Evolutionary conservation across 441 rosid genomes (phyloP).

Genomic region (Rhodomyrtus psidioides): DNA sequence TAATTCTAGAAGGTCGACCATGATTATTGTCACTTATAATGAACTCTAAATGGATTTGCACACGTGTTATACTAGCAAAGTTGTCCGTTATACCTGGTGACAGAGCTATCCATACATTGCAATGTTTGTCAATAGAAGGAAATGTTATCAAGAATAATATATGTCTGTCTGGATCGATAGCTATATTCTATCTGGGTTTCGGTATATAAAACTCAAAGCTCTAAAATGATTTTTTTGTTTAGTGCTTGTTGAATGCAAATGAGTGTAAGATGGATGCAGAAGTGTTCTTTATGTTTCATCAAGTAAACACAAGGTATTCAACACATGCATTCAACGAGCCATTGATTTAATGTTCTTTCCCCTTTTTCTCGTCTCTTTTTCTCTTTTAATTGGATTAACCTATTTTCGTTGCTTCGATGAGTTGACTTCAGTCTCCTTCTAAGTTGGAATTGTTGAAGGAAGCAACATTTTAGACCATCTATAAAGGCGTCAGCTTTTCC

Average conservation of each 20-base stretch:
- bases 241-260: background rate
- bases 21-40: background rate
- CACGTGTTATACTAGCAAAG: background rate
- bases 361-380: background rate
- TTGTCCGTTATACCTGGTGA: background rate
- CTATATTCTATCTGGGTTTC: background rate
- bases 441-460: background rate
- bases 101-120: background rate
- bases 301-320: background rate
- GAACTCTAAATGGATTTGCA: background rate
- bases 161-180: background rate
- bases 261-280: background rate
- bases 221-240: background rate
- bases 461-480: background rate
- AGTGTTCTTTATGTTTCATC: background rate
- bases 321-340: background rate
- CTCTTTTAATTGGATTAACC: background rate
- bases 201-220: background rate
- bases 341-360: background rate
- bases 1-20: background rate
- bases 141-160: background rate
- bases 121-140: background rate
- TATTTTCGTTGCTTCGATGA: background rate
- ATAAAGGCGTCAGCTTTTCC: background rate
- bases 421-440: background rate